Base-by-base conservation (phyloP, 2,329 filamentous ascomycete genomes). In the Zymoseptoria ardabiliae region DNA sequence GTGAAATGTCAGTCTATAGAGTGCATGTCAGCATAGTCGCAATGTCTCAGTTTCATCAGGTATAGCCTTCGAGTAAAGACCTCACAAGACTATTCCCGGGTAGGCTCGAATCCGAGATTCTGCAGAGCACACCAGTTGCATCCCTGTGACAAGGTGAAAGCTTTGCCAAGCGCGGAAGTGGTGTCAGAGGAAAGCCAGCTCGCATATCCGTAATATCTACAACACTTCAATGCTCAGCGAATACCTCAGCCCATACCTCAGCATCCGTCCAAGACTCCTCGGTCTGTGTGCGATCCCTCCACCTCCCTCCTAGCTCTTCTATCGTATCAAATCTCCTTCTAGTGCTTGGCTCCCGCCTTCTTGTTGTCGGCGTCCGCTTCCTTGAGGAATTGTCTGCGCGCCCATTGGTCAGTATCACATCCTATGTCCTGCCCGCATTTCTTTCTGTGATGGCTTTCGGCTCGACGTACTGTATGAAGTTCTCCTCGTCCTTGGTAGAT, bases 401-500 rank as follows among this genome's bases (percentile, higher is more conserved):
- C 10, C 17, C 17, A 13, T 10, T n/a, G 52, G 63, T 30, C 19
- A 51, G 50, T 10, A 63, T 61, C 48, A 22, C 35, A 23, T 22
- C 13, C 21, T n/a, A 22, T 1, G 20, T 35, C 11, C 10, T 19
- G 22, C 4, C 0, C 17, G 6, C 7, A 21, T 25, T 19, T 22
- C 54, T 49, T 11, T 20, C 11, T n/a, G 50, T 30, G 4, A 48
- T 21, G 9, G 54, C 54, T 10, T 30, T 22, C 6, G 52, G 8
- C 20, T 3, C 53, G 6, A 78, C 81, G 64, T 82, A 87, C 85
- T 85, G 82, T 71, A 87, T 84, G 74, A 87, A 87, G 70, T 81
- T 80, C 77, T 86, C 85, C 77, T 87, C 85, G 67, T 86, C 84
- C 75, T 85, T 85, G 77, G 82, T 86, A 69, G 78, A 77, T 56